phyloP scores from a whole-genome alignment of 306 rosid species.

The Mucuna pruriens region DNA sequence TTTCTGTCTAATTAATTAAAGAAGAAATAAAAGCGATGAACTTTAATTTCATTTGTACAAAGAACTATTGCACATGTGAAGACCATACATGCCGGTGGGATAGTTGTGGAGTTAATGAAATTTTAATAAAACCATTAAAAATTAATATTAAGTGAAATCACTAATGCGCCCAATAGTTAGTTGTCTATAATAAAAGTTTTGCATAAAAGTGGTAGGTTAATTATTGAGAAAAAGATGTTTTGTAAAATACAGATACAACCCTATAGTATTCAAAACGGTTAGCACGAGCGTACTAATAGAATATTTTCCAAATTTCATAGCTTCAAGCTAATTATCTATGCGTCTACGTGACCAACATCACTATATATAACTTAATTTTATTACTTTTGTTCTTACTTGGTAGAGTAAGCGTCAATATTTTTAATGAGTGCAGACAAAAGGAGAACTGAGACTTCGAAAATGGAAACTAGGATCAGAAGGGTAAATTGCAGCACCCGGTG shows the following conservation, averaged over 20 bases:
- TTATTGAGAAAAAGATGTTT: slow-evolving; percentile 44
- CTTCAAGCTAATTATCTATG: slow-evolving; percentile 30
- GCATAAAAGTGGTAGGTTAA: slow-evolving; percentile 43
- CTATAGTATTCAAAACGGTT: slow-evolving; percentile 27
- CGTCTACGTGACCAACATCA: slow-evolving; percentile 39
- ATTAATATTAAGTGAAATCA: slow-evolving; percentile 39
- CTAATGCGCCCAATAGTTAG: slow-evolving; percentile 53
- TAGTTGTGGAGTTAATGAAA: slow-evolving; percentile 50
- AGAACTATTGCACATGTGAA: slow-evolving; percentile 46
- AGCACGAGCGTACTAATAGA: slow-evolving; percentile 35
- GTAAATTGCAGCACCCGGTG: slow-evolving; percentile 3
- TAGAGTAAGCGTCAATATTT: slow-evolving; percentile 29
- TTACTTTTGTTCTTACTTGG: not conserved
- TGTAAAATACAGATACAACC: slow-evolving; percentile 40
- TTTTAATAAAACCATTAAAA: slow-evolving; percentile 43
- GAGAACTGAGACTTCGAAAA: slow-evolving; percentile 15
- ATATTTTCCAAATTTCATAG: slow-evolving; percentile 30
- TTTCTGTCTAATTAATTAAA: slow-evolving; percentile 26
- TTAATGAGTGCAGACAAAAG: slow-evolving; percentile 20
- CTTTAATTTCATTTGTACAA: slow-evolving; percentile 24
- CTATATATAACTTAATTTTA: slow-evolving; percentile 22
- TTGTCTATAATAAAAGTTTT: slow-evolving; percentile 46
- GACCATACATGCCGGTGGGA: slow-evolving; percentile 54
- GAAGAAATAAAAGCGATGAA: slow-evolving; percentile 23
- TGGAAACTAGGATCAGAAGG: slow-evolving; percentile 30